Evolutionary conservation across 306 rosid genomes (phyloP).

Genomic region (Cucurbita pepo): DNA sequence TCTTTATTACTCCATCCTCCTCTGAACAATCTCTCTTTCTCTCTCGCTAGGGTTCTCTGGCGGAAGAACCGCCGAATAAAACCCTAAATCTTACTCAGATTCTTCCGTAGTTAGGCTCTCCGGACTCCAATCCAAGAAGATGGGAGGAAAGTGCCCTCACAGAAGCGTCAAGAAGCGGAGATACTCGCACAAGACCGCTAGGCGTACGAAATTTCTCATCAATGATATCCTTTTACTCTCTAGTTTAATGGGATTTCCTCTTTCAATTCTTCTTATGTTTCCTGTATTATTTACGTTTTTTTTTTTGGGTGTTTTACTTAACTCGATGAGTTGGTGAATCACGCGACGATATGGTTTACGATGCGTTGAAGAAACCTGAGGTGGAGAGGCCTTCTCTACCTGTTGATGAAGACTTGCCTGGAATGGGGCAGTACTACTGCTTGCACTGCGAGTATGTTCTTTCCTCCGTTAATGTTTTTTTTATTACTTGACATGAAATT

Average conservation of each 20-base stretch:
- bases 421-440: constrained; percentile 90
- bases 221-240: constrained; percentile 51
- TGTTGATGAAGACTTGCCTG: constrained; percentile 78
- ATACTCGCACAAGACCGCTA: constrained; percentile 60
- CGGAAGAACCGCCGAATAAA: not conserved
- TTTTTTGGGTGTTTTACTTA: constrained; percentile 13
- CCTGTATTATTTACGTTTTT: not conserved
- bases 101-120: constrained; percentile 10
- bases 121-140: constrained; percentile 13
- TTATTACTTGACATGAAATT: not conserved
- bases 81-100: not conserved
- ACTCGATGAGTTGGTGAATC: constrained; percentile 13
- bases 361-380: constrained; percentile 33
- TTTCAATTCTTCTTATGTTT: not conserved
- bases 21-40: not conserved
- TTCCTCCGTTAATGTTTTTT: not conserved
- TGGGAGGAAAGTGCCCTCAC: constrained; percentile 99
- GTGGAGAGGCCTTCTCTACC: constrained; percentile 34
- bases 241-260: not conserved
- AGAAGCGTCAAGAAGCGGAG: constrained; percentile 69
- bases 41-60: not conserved
- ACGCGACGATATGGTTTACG: constrained; percentile 81
- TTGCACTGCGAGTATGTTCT: constrained; percentile 71
- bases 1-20: not conserved
- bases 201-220: constrained; percentile 52